phyloP scores from a whole-genome alignment of 768 basidiomycete genomes.

The Lactifluus pinguis region DNA sequence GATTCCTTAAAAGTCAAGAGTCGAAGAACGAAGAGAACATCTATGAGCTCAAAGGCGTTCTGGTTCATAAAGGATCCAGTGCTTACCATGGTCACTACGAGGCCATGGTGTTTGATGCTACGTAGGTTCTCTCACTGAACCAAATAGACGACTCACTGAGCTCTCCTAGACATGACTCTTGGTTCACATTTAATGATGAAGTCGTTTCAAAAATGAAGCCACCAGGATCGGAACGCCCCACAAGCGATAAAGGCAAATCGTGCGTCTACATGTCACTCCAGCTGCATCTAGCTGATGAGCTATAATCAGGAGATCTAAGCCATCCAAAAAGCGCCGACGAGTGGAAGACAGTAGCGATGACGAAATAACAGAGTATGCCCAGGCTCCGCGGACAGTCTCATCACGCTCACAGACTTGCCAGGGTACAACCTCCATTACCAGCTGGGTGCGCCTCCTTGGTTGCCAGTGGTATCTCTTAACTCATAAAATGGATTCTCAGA shows the following conservation, averaged over 20 bases:
- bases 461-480: not conserved
- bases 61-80: constrained; percentile 86
- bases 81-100: constrained; percentile 90
- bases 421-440: constrained; percentile 11
- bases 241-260: constrained; percentile 22
- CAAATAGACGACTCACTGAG: not conserved
- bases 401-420: not conserved
- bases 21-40: constrained; percentile 25
- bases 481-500: not conserved
- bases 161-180: constrained; percentile 46
- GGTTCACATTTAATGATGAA: constrained; percentile 95
- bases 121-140: constrained; percentile 36
- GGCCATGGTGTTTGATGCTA: constrained; percentile 68
- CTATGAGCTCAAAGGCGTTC: constrained; percentile 81
- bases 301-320: constrained; percentile 9
- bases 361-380: constrained; percentile 19
- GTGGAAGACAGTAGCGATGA: constrained; percentile 51
- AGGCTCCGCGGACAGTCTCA: not conserved
- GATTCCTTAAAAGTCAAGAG: constrained; percentile 34
- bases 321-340: constrained; percentile 40
- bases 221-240: constrained; percentile 36
- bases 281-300: not conserved
- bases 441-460: not conserved
- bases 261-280: not conserved
- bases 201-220: constrained; percentile 54